Evolutionary conservation across 2,329 filamentous ascomycete genomes (phyloP), one percentile per base, ranked within the genome.

Genomic region (Didymella glomerata): DNA sequence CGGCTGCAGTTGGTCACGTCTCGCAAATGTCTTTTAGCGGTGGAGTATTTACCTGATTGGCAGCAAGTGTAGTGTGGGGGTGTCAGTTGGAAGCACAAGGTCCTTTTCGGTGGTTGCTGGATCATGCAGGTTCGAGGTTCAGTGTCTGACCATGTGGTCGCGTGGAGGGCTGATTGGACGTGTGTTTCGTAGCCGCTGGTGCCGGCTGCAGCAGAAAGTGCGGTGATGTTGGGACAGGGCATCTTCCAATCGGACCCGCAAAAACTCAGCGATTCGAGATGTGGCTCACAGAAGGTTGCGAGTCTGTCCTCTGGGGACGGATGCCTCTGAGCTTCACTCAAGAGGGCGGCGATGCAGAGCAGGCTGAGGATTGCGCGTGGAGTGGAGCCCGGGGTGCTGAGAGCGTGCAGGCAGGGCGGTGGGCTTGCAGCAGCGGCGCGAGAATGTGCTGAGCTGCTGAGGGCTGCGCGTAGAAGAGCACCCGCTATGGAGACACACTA

Each of bases 1-100:
- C 45, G 53, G 50, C 56, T 48, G 49, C 40, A 36, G 60, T 68
- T 72, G 68, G 70, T 68, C 68, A 70, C 61, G 68, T 68, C 65
- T 65, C 54, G 65, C 57, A 58, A 67, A 62, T 60, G 56, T 48
- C 47, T 54, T 50, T 48, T 51, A 60, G 59, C 53, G 59, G 64
- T 61, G 57, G 57, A 62, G 62, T 60, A 62, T 62, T 66, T 62
- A 59, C 45, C 55, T 59, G 51, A 70, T 71, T 73, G 70, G 53
- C 46, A 56, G 46, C 16, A 40, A 45, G 18, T 45, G 22, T 66
- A 44, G 45, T 27, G 52, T 59, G 51, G 56, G 56, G 42, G 48
- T 38, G 48, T 55, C 57, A 57, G 42, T 60, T 57, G 57, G 48
- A 53, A 36, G 53, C 57, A 56, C 53, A 57, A 56, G 53, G 54